Evolutionary conservation across 208 protist genomes (phyloP), one percentile per base, ranked within the genome.

Genomic region (Phytomonas francai): DNA sequence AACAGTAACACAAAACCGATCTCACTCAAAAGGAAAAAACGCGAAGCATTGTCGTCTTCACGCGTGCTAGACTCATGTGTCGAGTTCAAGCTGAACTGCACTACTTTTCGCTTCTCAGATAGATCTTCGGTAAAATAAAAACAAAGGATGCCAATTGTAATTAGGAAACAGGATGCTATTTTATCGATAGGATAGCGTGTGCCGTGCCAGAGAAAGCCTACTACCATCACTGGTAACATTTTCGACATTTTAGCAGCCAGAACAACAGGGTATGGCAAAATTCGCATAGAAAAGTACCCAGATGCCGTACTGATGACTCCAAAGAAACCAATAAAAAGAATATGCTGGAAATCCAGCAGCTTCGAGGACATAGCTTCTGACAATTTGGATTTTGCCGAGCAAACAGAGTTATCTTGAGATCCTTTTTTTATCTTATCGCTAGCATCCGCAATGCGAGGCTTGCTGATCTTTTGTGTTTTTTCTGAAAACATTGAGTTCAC

Each of bases 201-300:
- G 63, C 80, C 73, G 61, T 95, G 70, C 76, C 80, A 90, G 32
- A 89, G 49, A 42, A 85, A 81, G 11, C 89, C 89, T 22, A 95
- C 83, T 16, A 92, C 39, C 72, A 95, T 87, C 3, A 91, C 83
- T 0, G 89, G 89, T 19, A 95, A 70, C 87, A 95, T 92, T 74
- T 95, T 95, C 31, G 71, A 79, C 89, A 95, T 95, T 72, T 95
- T 95, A 9, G 82, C 74, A 0, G 87, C 81, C 25, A 95, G 79
- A 58, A 88, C 75, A 14, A 95, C 79, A 0, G 89, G 89, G 71
- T 85, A 95, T 25, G 87, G 76, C 39, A 95, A 74, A 1, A 77
- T 86, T 9, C 87, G 85, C 89, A 95, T 92, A 42, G 84, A 82
- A 9, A 78, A 79, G 71, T 88, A 91, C 60, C 83, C 77, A 16